Base-by-base conservation (phyloP, 2,329 filamentous ascomycete genomes). In the Cytospora chrysosperma region DNA sequence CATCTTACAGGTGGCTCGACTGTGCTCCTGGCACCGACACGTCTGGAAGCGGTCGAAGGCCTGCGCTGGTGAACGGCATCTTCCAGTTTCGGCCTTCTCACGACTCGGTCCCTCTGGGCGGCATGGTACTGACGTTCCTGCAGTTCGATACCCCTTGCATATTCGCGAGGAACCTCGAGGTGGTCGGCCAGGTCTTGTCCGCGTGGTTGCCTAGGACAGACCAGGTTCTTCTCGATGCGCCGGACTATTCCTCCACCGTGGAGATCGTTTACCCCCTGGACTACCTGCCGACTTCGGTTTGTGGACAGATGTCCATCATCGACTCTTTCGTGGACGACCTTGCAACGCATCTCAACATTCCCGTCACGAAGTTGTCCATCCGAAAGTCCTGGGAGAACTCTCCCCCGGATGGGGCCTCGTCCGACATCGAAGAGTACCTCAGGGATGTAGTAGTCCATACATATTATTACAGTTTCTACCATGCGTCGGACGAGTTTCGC, bases 1-100 rank as follows among this genome's bases (percentile, higher is more conserved):
- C 78, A 56, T 67, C 76, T 37, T 70, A 75, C 70, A 65, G 75
- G 61, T 69, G 68, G 37, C 10, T 69, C 76, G 30, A 68, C 72
- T 21, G 27, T 13, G 63, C 63, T n/a, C 28, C 59, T 7, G 63
- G 63, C 1, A 65, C 54, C 12, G 63, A 65, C 34, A 65, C 53
- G 9, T 60, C 61, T 4, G 56, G 61, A 1, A 34, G 40, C 17
- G 59, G 59, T 13, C 59, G 53, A 0, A 27, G 59, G 17, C 59
- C 59, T 24, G 59, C 59, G 13, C 17, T 56, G 1, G 30, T 43
- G 3, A 62, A 62, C 19, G 53, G 59, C 1, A 9, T 62, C 3
- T 56, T 62, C 43, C 59, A 62, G 43, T 56, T 62, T 13, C 53
- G 59, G 1, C 59, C 59, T 1, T 56, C 52, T 4, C 59, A 62